Evolutionary conservation across 192 early-diverging fungal species (phyloP).

Genomic region (Umbelopsis vinacea): DNA sequence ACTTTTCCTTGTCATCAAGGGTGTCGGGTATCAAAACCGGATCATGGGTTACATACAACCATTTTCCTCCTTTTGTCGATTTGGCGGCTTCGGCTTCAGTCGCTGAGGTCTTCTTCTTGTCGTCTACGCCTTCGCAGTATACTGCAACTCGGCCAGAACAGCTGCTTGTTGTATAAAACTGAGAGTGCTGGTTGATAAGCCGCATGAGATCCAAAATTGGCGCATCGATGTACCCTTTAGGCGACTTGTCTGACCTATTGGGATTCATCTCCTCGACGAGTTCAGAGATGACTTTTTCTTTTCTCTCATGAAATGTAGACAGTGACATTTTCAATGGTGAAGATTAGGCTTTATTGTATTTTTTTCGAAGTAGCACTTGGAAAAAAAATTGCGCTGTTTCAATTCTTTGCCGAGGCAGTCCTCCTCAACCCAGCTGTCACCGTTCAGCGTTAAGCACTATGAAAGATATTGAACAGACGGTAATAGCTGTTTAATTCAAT

Average conservation of each 20-base stretch:
- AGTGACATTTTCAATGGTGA: background rate
- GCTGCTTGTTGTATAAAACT: constrained; percentile 58
- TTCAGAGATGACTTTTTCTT: constrained; percentile 28
- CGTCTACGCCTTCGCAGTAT: constrained; percentile 50
- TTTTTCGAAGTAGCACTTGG: background rate
- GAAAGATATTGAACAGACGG: too few relatives aligned
- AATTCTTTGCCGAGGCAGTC: too few relatives aligned
- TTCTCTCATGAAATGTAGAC: constrained; percentile 18
- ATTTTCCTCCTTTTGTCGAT: constrained; percentile 48
- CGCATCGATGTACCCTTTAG: constrained; percentile 58
- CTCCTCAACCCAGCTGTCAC: too few relatives aligned
- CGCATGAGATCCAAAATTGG: constrained; percentile 52
- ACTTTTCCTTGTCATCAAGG: constrained; percentile 17
- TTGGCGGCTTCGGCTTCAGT: constrained; percentile 35
- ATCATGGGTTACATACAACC: constrained; percentile 56
- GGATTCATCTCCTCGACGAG: constrained; percentile 45
- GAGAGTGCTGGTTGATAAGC: constrained; percentile 53
- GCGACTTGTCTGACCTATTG: constrained; percentile 51
- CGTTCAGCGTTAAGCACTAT: too few relatives aligned
- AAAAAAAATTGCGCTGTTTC: background rate
- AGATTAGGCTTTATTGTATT: background rate
- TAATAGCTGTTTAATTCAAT: too few relatives aligned
- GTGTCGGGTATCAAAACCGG: constrained; percentile 38
- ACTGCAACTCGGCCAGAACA: constrained; percentile 58
- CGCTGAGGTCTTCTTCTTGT: constrained; percentile 13